Evolutionary conservation across 1,284 basidiomycete species (phyloP).

Genomic region (Leccinum holopus): DNA sequence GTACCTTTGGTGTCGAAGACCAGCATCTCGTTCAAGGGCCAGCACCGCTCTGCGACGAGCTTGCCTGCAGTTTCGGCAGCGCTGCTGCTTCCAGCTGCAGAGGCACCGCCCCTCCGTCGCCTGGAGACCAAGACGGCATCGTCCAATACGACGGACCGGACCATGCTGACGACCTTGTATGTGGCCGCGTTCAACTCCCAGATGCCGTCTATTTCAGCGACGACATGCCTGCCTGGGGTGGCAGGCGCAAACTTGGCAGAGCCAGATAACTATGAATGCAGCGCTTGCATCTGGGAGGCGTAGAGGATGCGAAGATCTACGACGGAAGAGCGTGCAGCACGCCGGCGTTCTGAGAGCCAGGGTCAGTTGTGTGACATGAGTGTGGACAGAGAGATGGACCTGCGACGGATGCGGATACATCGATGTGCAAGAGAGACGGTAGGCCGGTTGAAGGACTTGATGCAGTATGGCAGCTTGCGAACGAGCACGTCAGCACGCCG

Average conservation of each 20-base stretch:
- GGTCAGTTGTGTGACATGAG: constrained; percentile 5
- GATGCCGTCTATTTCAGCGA: constrained; percentile 84
- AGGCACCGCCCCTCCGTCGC: constrained; percentile 53
- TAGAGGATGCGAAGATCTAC: constrained; percentile 94
- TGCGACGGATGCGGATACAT: constrained; percentile 63
- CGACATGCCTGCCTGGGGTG: constrained; percentile 86
- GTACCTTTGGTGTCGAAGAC: constrained; percentile 96
- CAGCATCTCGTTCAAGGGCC: constrained; percentile 89
- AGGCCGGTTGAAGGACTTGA: constrained; percentile 31
- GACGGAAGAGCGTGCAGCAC: constrained; percentile 84
- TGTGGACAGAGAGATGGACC: constrained; percentile 36
- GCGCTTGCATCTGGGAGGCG: constrained; percentile 87
- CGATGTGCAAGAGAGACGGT: constrained; percentile 89
- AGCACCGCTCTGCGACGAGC: constrained; percentile 91
- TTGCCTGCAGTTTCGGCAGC: constrained; percentile 51
- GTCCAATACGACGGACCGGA: constrained; percentile 89
- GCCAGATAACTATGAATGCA: constrained; percentile 94
- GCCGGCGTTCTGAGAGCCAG: constrained; percentile 46
- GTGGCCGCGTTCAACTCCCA: constrained; percentile 91
- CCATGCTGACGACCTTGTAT: constrained; percentile 87
- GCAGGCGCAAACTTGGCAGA: constrained; percentile 94
- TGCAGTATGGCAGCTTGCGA: too few species aligned
- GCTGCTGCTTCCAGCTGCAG: constrained; percentile 21
- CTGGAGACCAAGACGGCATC: constrained; percentile 87
- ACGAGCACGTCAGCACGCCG: too few species aligned